Evolutionary conservation across 2,329 filamentous ascomycete species (phyloP).

Genomic region (Cercospora beticola): DNA sequence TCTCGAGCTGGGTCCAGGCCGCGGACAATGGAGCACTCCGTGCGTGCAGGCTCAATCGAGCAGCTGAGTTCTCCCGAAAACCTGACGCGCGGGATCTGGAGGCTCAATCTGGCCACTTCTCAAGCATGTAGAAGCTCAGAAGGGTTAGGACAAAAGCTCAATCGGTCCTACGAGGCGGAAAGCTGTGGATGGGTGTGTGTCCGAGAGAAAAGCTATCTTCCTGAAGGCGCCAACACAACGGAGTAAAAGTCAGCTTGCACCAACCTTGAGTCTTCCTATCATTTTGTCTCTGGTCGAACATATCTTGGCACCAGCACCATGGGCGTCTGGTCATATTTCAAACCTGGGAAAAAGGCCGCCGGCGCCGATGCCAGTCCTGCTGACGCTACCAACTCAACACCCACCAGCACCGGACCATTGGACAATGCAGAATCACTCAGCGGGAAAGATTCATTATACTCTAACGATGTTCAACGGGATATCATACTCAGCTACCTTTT

Average conservation of each 20-base stretch:
- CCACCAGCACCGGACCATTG: neutral
- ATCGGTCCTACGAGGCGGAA: neutral
- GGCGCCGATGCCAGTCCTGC: neutral
- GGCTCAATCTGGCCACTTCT: neutral
- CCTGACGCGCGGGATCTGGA: neutral
- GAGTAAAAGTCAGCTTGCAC: neutral
- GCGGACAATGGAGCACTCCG: neutral
- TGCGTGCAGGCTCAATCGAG: neutral
- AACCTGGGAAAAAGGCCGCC: neutral
- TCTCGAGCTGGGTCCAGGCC: neutral
- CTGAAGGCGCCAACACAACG: neutral
- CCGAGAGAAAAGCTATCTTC: neutral
- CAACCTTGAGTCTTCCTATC: neutral
- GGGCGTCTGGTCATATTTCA: neutral
- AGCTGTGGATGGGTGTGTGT: neutral
- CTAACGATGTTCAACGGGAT: constrained; percentile 65
- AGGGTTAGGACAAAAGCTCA: neutral
- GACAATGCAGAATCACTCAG: neutral
- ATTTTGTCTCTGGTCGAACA: neutral
- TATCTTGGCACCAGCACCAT: neutral
- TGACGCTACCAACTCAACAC: neutral
- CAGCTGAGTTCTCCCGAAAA: neutral
- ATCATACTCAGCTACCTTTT: constrained; percentile 66
- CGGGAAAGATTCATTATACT: neutral
- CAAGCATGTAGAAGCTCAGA: neutral